phyloP scores from a whole-genome alignment of 1,284 basidiomycete species.

The Heterobasidion annosum region DNA sequence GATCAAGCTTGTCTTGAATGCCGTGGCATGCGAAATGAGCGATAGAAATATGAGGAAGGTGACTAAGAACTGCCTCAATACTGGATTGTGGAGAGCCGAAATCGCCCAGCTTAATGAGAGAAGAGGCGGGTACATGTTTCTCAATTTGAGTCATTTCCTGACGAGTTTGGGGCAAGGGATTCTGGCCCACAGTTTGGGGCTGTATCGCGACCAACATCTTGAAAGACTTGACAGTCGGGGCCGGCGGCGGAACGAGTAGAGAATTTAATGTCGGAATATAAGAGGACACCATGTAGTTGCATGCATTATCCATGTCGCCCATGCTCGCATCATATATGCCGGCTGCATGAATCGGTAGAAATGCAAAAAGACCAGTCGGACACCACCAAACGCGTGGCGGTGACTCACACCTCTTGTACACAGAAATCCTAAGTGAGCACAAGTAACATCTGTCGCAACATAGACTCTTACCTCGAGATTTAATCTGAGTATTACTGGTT shows the following conservation, averaged over 20 bases:
- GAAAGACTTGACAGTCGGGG: background rate
- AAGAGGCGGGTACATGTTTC: background rate
- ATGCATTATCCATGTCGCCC: background rate
- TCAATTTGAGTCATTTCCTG: background rate
- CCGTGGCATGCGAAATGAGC: conserved; percentile 3
- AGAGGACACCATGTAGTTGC: conserved; percentile 14
- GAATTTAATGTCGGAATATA: conserved; percentile 14
- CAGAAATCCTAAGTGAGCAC: background rate
- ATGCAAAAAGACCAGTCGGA: conserved; percentile 5
- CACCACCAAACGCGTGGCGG: conserved; percentile 5
- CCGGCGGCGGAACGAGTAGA: background rate
- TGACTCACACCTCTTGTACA: background rate
- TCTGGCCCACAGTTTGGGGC: background rate
- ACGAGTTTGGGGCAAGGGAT: background rate
- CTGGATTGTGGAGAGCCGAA: background rate
- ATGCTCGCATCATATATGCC: conserved; percentile 8
- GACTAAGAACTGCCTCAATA: background rate
- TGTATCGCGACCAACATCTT: conserved; percentile 2
- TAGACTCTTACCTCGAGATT: background rate
- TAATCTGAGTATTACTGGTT: background rate
- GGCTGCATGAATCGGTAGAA: conserved; percentile 9
- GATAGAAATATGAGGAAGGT: background rate
- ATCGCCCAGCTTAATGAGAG: conserved; percentile 8
- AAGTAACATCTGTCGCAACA: background rate
- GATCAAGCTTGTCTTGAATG: background rate